These are phyloP conservation scores for Clohesyomyces aquaticus DNA, from an alignment of 495 filamentous ascomycete genomes.

Conservation along the genomic window DNA sequence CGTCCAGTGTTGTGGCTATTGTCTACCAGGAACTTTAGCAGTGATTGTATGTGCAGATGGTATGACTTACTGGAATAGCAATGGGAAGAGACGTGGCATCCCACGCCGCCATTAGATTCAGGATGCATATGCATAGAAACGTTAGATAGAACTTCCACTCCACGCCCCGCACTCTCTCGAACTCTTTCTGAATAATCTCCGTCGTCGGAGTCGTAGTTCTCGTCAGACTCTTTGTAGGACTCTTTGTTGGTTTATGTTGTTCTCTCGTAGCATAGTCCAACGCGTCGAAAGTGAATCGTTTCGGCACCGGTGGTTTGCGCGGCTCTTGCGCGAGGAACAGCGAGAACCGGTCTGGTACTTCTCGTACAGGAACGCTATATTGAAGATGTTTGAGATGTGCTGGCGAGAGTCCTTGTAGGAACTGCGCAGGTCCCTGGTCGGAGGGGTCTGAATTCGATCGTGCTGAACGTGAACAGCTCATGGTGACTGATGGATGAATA, in stretches of 20 bases:
- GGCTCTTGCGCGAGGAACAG: conserved; percentile 29
- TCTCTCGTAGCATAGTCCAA: not conserved
- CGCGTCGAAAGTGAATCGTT: conserved; percentile 32
- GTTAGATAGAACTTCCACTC: conserved; percentile 30
- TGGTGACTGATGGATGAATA: not conserved
- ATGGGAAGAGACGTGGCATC: conserved; percentile 74
- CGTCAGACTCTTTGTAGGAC: not conserved
- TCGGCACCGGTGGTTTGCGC: conserved; percentile 24
- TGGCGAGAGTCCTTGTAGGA: conserved; percentile 8
- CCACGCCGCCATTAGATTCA: conserved; percentile 69
- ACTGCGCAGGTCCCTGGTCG: conserved; percentile 22
- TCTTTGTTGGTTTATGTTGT: no score
- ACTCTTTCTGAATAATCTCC: conserved; percentile 11
- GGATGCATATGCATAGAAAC: conserved; percentile 56
- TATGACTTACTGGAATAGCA: conserved; percentile 61
- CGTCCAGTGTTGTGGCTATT: conserved; percentile 54
- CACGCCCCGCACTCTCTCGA: conserved; percentile 6
- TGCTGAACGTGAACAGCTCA: not conserved
- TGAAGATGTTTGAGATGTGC: conserved; percentile 26
- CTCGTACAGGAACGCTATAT: conserved; percentile 7
- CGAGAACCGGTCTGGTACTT: conserved; percentile 27
- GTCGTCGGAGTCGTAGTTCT: not conserved
- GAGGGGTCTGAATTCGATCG: conserved; percentile 4
- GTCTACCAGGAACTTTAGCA: conserved; percentile 42
- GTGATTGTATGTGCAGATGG: not conserved